Percentiles rank a stretch among this genome's conserved stretches.
These are phyloP conservation scores for Zygoascus bituminiphila DNA, from an alignment of 805 yeast genomes.

Conservation along the genomic window DNA sequence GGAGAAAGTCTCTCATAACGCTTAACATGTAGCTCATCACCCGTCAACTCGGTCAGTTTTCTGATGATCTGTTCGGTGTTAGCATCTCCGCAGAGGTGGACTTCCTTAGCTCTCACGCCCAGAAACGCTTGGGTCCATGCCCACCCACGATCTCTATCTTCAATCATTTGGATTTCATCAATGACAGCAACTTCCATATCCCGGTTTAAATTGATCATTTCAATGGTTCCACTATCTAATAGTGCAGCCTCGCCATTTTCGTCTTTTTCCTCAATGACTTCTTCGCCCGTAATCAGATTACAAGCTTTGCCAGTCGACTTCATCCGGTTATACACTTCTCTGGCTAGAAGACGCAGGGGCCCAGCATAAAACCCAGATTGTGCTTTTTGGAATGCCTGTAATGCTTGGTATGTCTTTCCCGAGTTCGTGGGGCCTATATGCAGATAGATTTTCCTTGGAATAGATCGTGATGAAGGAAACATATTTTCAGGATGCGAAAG, in stretches of 20 bases:
- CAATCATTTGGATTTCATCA: slow-evolving; percentile 95
- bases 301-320: slow-evolving; percentile 58
- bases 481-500: slow-evolving; percentile 60
- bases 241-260: slow-evolving; percentile 61
- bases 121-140: slow-evolving; percentile 91
- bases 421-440: slow-evolving; percentile 98
- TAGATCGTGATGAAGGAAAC: slow-evolving; percentile 78
- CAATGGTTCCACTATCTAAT: slow-evolving; percentile 82
- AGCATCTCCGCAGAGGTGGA: slow-evolving; percentile 92
- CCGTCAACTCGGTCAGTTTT: slow-evolving; percentile 55
- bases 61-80: slow-evolving; percentile 65
- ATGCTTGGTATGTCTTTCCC: slow-evolving; percentile 85
- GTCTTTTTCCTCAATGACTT: slow-evolving; percentile 65
- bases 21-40: slow-evolving; percentile 70
- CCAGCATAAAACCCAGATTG: slow-evolving; percentile 88
- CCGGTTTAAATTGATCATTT: slow-evolving; percentile 69
- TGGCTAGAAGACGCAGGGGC: slow-evolving; percentile 80
- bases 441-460: slow-evolving; percentile 73
- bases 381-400: slow-evolving; percentile 55
- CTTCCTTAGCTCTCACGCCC: slow-evolving; percentile 76
- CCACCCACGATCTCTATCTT: slow-evolving; percentile 70
- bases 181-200: slow-evolving; percentile 80
- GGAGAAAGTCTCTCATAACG: slow-evolving; percentile 69
- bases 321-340: slow-evolving; percentile 84
- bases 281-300: slow-evolving; percentile 93